Base-by-base conservation (phyloP, 148 eudicot species). In the Vaccinium corymbosum region DNA sequence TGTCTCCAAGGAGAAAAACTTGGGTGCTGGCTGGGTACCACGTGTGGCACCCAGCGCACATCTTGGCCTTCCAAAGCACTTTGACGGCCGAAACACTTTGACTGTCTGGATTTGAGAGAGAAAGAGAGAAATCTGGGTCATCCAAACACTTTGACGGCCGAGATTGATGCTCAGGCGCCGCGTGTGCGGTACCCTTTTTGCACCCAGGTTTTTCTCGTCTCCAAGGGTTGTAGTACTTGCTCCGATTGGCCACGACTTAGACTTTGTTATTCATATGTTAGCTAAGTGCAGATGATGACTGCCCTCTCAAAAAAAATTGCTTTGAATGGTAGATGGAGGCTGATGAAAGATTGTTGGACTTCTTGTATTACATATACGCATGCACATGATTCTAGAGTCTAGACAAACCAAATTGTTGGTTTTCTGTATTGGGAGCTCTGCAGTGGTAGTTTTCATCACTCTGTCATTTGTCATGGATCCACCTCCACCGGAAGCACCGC, bases 301-400 rank as follows among this genome's bases (percentile, higher is more conserved):
- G 16, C 48, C 6, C 16, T 35, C 55, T 53, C 6, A 42, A 22
- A 32, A 32, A 3, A 52, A 10, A 52, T 32, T 79, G 82, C 68
- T 11, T 81, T 81, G 83, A 81, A 25, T 81, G 74, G 83, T 81
- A 48, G 83, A 62, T 81, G 82, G 55, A 20, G n/a, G 52, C 53
- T 48, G 82, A 48, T 14, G 83, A 81, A 46, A 22, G 74, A 59
- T 48, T 46, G 83, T 7, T 81, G 83, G 4, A 22, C 71, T 22
- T 64, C 10, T n/a, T 25, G 14, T 10, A 22, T 8, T 8, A 10
- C 71, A 59, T 19, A 64, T 2, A 64, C 10, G 22, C 32, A 1
- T 32, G 35, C 70, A 64, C 10, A 22, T 22, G 83, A 57, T 48
- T 42, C 48, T 8, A 42, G 74, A 51, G 6, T 42, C 46, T 8